Base-by-base conservation (phyloP, 2,329 filamentous ascomycete genomes). In the Catunica adiposa region DNA sequence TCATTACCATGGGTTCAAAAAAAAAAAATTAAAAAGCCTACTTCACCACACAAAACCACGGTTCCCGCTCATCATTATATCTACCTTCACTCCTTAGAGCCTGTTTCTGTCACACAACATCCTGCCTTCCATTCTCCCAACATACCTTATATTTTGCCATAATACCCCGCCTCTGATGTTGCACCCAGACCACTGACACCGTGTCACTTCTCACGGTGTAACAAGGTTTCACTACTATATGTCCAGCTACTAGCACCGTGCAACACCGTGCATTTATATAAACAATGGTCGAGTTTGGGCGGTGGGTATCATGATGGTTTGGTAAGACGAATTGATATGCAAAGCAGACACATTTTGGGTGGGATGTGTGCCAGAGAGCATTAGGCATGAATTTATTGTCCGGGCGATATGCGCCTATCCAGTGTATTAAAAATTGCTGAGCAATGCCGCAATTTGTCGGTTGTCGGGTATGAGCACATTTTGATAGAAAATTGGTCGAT, bases 121-220 rank as follows among this genome's bases (percentile, higher is more conserved):
- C 17, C 3, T 38, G 22, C 31, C 8, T 17, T 25, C n/a, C 40
- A 20, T 20, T 11, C 17, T 15, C 25, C 29, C 26, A 20, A 38
- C 20, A 34, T 8, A 23, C 44, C 26, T 9, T 17, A 9, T 11
- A 47, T 54, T 54, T 42, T 54, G 53, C 53, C 53, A 47, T 3
- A 34, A 34, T 54, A 55, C 53, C 44, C 53, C 53, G 53, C 53
- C 44, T 55, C 40, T 50, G 44, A 55, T 44, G 53, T 51, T 37
- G 44, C 11, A 2, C 20, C 44, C 17, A 25, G 23, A 5, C 20
- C 14, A 42, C 11, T n/a, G 38, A 11, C 2, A 25, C 23, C n/a
- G 7, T 23, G 22, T 48, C 17, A 23, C 3, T 29, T 15, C 44
- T 25, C 44, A 48, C 44, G 2, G 23, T 48, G 8, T 9, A 25